These are phyloP conservation scores for Puccinia coronata DNA, from an alignment of 1,284 basidiomycete genomes.

Conservation along the genomic window DNA sequence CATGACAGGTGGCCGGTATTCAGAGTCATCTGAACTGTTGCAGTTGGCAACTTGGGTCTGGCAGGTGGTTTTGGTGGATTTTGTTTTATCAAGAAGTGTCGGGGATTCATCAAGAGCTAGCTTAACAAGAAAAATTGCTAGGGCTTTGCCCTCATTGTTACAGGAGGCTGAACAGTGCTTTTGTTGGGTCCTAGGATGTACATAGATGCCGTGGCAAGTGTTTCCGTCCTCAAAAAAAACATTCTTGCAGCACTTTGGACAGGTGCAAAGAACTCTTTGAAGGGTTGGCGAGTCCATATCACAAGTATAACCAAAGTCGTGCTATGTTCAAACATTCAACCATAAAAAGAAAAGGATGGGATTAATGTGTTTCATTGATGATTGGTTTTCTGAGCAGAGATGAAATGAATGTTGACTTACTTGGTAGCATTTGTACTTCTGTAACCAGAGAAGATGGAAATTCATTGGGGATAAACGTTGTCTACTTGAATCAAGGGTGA, in stretches of 20 bases:
- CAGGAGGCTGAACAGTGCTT: background rate
- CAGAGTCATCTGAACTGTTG: background rate
- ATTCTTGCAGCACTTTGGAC: background rate
- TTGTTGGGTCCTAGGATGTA: slow-evolving; percentile 22
- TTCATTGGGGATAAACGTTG: no score
- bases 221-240: slow-evolving; percentile 8
- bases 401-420: no score
- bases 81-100: background rate
- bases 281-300: no score
- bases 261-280: background rate
- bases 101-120: background rate
- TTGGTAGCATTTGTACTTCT: no score
- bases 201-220: background rate
- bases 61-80: background rate
- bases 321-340: no score
- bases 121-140: background rate
- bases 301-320: no score
- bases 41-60: background rate
- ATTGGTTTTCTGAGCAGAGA: no score
- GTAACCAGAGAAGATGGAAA: no score
- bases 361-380: no score
- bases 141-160: background rate
- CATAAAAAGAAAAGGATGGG: no score
- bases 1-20: background rate
- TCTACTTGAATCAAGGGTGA: no score